Evolutionary conservation across 2,329 filamentous ascomycete genomes (phyloP).

Genomic region (Cladosporium cucumerinum): DNA sequence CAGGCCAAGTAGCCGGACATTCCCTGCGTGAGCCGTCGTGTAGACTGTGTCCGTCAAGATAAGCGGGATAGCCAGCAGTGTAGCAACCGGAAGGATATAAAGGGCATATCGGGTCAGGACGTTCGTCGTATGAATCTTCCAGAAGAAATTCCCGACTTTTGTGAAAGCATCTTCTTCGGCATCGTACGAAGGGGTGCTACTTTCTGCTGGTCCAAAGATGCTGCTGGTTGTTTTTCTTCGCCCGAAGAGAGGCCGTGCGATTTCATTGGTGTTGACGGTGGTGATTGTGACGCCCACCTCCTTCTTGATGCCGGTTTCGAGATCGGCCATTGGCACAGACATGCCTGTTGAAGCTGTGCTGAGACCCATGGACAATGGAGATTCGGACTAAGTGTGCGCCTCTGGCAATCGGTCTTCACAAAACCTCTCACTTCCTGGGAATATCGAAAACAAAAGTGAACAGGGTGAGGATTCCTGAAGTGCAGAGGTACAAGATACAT

Average conservation of each 20-base stretch:
- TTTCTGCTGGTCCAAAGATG: conserved; percentile 15
- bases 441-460: background rate
- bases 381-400: too few relatives aligned
- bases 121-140: conserved; percentile 62
- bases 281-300: conserved; percentile 4
- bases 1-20: conserved; percentile 54
- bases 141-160: conserved; percentile 64
- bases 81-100: conserved; percentile 62
- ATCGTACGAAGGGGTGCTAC: conserved; percentile 8
- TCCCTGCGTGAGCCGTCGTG: conserved; percentile 26
- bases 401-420: background rate
- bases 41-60: conserved; percentile 44
- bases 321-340: conserved; percentile 15
- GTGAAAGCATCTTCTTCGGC: conserved; percentile 57
- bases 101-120: conserved; percentile 64
- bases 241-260: conserved; percentile 20
- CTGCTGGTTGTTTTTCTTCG: conserved; percentile 21
- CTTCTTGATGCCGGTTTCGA: conserved; percentile 22
- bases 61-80: conserved; percentile 61
- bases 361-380: background rate
- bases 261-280: background rate
- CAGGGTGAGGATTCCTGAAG: background rate
- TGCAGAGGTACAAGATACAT: background rate
- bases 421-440: background rate
- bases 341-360: background rate